Percentiles rank a stretch among this genome's conserved stretches.
Evolutionary conservation across 2,329 filamentous ascomycete species (phyloP).

Genomic region (Colletotrichum camelliae): DNA sequence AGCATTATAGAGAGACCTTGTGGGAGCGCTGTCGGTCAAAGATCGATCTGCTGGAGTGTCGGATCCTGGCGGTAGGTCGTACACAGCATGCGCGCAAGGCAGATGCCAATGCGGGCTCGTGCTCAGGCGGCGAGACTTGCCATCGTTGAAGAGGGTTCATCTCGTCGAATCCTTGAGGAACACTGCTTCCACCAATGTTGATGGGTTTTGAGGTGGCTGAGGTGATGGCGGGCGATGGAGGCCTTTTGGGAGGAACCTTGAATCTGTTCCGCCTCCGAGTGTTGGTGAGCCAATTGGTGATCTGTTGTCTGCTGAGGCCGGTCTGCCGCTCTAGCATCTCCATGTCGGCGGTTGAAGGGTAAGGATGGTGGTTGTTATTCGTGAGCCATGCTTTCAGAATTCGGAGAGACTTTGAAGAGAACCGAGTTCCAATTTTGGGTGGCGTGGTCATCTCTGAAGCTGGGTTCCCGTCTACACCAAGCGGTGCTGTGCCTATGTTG

Average conservation of each 20-base stretch:
- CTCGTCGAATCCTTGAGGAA: neutral
- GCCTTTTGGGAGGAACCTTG: conserved; percentile 11
- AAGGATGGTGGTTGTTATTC: conserved; percentile 1
- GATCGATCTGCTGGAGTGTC: neutral
- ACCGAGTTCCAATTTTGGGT: conserved; percentile 27
- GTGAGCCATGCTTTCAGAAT: conserved; percentile 25
- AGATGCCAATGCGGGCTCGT: conserved; percentile 27
- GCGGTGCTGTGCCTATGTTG: no score
- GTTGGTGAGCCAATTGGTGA: conserved; percentile 19
- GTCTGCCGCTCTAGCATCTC: conserved; percentile 10
- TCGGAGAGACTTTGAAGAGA: conserved; percentile 25
- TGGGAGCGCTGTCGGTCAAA: neutral
- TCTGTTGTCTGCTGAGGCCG: conserved; percentile 12
- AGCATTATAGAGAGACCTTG: neutral
- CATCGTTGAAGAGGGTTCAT: conserved; percentile 20
- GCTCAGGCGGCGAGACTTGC: conserved; percentile 25
- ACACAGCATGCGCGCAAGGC: conserved; percentile 22
- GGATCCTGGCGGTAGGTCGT: neutral
- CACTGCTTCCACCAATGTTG: neutral
- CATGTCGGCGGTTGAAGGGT: conserved; percentile 10
- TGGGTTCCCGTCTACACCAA: neutral
- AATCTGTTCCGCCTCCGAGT: conserved; percentile 3
- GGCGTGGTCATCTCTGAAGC: neutral
- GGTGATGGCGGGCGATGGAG: conserved; percentile 8
- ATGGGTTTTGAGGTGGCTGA: neutral